Conservation (phyloP, 73 alveolate species). For the Paramecium octaurelia region DNA sequence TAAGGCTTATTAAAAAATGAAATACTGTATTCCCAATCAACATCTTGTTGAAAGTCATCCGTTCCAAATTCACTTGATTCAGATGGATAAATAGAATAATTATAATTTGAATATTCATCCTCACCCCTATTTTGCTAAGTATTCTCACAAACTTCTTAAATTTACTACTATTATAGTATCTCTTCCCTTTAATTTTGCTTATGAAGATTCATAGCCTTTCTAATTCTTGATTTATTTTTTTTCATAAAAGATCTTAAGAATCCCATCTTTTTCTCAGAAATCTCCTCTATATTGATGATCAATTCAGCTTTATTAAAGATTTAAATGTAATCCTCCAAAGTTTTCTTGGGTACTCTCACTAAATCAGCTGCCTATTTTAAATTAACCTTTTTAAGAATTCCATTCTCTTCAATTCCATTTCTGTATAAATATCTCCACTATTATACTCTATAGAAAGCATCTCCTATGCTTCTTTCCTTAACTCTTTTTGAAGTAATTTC, state of each 20-base stretch:
- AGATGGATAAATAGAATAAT: background rate
- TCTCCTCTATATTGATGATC: background rate
- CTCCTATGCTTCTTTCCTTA: slow-evolving; percentile 32
- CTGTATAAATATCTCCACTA: background rate
- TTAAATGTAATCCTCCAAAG: slow-evolving; percentile 23
- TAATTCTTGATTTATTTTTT: background rate
- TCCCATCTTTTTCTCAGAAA: slow-evolving; percentile 6
- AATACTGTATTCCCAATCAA: background rate
- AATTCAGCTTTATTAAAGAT: background rate
- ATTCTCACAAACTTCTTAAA: background rate
- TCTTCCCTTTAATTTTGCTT: background rate
- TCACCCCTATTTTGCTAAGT: background rate
- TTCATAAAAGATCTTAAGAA: background rate
- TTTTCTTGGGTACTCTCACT: slow-evolving; percentile 6
- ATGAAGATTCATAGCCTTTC: background rate
- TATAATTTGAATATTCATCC: background rate
- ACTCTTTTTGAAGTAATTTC: slow-evolving; percentile 17
- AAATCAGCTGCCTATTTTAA: slow-evolving; percentile 5
- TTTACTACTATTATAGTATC: background rate
- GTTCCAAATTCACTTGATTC: background rate
- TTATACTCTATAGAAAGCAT: background rate
- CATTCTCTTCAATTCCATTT: background rate
- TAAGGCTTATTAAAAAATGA: background rate
- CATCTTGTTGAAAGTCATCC: background rate
- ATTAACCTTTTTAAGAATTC: background rate